A percentile compares a stretch with the other conserved stretches of the same genome.
phyloP scores from a whole-genome alignment of 2,329 filamentous ascomycete species.

The Tothia fuscella region DNA sequence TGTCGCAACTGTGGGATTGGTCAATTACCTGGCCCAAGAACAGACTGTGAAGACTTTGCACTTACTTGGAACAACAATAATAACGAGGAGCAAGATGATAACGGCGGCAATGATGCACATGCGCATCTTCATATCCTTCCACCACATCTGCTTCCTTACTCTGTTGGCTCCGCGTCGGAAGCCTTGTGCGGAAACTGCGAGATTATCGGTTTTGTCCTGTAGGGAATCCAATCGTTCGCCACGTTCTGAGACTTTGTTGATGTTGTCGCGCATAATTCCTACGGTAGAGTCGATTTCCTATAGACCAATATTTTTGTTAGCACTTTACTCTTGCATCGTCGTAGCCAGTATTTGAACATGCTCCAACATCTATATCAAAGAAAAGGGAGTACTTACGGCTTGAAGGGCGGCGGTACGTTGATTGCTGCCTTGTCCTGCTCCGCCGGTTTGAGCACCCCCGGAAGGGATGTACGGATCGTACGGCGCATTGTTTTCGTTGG shows the following conservation, averaged over 20 bases:
- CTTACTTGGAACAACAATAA: conserved; percentile 86
- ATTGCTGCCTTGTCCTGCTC: conserved; percentile 40
- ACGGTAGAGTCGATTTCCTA: conserved; percentile 98
- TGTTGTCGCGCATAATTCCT: conserved; percentile 91
- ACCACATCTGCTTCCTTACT: conserved; percentile 94
- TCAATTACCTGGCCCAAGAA: conserved; percentile 71
- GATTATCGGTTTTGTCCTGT: conserved; percentile 87
- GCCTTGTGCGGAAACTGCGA: conserved; percentile 83
- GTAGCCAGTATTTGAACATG: not conserved
- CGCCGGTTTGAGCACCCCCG: conserved; percentile 41
- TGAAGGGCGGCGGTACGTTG: conserved; percentile 63
- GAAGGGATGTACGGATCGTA: conserved; percentile 86
- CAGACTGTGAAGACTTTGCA: conserved; percentile 24
- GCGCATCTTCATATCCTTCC: conserved; percentile 99
- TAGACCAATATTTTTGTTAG: not conserved
- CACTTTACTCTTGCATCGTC: not conserved
- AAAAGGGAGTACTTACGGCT: conserved; percentile 54
- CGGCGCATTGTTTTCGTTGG: conserved; percentile 45
- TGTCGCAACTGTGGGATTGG: not conserved
- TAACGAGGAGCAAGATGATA: conserved; percentile 81
- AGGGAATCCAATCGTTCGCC: conserved; percentile 78
- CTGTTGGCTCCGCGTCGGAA: conserved; percentile 95
- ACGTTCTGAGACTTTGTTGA: conserved; percentile 91
- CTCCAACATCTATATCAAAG: not conserved
- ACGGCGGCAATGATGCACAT: conserved; percentile 89